Conservation (phyloP, 495 filamentous ascomycete species). For the Trichoderma reesei region DNA sequence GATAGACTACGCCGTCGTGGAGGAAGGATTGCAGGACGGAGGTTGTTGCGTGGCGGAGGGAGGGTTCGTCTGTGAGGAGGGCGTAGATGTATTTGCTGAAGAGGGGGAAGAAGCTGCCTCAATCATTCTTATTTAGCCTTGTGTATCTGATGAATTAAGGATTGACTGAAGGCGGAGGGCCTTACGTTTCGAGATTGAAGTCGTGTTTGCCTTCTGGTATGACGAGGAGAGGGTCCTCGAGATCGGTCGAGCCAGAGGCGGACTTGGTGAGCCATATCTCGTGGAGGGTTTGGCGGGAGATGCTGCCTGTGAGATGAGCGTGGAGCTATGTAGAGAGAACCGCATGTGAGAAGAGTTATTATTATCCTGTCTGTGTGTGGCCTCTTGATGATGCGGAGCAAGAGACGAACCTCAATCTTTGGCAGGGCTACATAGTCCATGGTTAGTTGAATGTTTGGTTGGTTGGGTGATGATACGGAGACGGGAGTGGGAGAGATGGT, state of each 20-base stretch:
- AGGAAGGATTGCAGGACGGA: slow-evolving; percentile 63
- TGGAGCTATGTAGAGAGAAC: slow-evolving; percentile 49
- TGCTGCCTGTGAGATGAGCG: slow-evolving; percentile 75
- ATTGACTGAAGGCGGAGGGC: slow-evolving; percentile 40
- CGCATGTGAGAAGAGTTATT: not conserved
- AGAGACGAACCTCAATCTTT: slow-evolving; percentile 6
- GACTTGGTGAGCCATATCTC: slow-evolving; percentile 61
- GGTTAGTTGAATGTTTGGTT: not conserved
- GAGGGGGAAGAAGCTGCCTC: slow-evolving; percentile 56
- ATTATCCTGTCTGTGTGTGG: not conserved
- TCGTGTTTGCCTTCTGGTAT: slow-evolving; percentile 63
- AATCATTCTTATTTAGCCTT: no score
- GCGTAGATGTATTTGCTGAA: slow-evolving; percentile 73
- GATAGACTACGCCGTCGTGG: slow-evolving; percentile 63
- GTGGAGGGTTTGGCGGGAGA: slow-evolving; percentile 64
- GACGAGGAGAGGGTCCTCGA: slow-evolving; percentile 58
- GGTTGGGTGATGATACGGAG: not conserved
- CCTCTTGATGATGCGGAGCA: not conserved
- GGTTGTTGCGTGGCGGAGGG: slow-evolving; percentile 52
- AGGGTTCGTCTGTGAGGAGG: slow-evolving; percentile 49
- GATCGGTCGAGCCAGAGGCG: slow-evolving; percentile 31
- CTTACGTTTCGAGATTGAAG: slow-evolving; percentile 61
- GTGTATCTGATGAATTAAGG: no score
- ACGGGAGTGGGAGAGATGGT: not conserved
- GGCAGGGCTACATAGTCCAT: slow-evolving; percentile 9